phyloP scores from a whole-genome alignment of 371 early-diverging fungal genomes.

The Mortierella sp. region DNA sequence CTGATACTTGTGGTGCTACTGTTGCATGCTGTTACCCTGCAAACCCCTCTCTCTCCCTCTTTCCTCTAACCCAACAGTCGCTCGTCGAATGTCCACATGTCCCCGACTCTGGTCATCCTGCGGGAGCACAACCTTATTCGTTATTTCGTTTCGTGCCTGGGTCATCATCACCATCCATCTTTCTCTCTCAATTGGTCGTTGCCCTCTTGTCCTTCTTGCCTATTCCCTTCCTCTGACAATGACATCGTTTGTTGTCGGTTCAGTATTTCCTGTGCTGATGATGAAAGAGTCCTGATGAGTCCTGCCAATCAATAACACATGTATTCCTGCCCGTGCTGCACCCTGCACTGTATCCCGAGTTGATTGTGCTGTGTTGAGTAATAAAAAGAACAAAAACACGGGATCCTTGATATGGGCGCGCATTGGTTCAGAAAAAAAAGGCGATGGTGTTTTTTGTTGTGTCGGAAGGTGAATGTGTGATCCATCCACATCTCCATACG shows the following conservation, averaged over 20 bases:
- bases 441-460: neutral
- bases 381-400: neutral
- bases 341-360: neutral
- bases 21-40: neutral
- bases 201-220: neutral
- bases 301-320: neutral
- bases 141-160: neutral
- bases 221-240: neutral
- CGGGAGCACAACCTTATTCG: neutral
- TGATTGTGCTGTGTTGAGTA: neutral
- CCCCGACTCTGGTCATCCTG: slow-evolving; percentile 1
- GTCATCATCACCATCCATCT: neutral
- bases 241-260: neutral
- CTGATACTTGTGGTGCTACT: neutral
- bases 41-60: neutral
- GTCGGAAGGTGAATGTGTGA: slow-evolving; percentile 7
- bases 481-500: neutral
- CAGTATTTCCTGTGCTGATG: slow-evolving; percentile 7
- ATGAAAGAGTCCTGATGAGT: neutral
- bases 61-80: neutral
- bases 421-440: too few species aligned
- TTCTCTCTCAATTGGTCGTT: neutral
- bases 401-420: neutral
- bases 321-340: neutral
- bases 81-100: slow-evolving; percentile 8